Percentiles rank a stretch among this genome's conserved stretches.
Conservation (phyloP, 345 rosid species). For the Rhodamnia argentea region DNA sequence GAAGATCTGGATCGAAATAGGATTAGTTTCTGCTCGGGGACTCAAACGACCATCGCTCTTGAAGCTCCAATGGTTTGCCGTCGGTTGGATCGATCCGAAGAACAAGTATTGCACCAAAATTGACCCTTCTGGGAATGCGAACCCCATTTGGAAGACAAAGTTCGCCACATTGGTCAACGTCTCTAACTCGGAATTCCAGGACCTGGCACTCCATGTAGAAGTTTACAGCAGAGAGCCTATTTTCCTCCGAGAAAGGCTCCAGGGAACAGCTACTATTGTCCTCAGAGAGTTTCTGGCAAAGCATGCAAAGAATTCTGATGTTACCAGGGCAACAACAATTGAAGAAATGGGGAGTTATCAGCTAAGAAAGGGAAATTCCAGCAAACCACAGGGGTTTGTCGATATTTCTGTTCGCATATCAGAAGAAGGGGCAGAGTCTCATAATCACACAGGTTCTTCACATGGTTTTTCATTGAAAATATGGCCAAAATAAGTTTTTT, state of each 20-base stretch:
- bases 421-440: constrained; percentile 37
- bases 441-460: constrained; percentile 1
- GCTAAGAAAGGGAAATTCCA: constrained; percentile 56
- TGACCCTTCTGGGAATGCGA: constrained; percentile 51
- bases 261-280: constrained; percentile 60
- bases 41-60: constrained; percentile 54
- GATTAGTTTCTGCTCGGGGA: constrained; percentile 71
- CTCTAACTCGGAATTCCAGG: constrained; percentile 26
- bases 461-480: background rate
- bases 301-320: constrained; percentile 26
- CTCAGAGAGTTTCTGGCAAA: constrained; percentile 60
- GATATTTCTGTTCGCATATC: constrained; percentile 61
- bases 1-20: constrained; percentile 56
- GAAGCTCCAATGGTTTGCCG: constrained; percentile 91
- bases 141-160: constrained; percentile 75
- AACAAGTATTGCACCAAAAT: constrained; percentile 75
- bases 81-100: constrained; percentile 82
- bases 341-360: constrained; percentile 77
- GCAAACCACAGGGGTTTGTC: constrained; percentile 65
- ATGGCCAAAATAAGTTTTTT: background rate
- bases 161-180: constrained; percentile 56
- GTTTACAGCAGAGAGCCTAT: constrained; percentile 81
- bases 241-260: constrained; percentile 70
- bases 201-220: constrained; percentile 47
- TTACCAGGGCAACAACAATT: constrained; percentile 9